phyloP scores from a whole-genome alignment of 192 early-diverging fungal species.

The Entomortierella lignicola region DNA sequence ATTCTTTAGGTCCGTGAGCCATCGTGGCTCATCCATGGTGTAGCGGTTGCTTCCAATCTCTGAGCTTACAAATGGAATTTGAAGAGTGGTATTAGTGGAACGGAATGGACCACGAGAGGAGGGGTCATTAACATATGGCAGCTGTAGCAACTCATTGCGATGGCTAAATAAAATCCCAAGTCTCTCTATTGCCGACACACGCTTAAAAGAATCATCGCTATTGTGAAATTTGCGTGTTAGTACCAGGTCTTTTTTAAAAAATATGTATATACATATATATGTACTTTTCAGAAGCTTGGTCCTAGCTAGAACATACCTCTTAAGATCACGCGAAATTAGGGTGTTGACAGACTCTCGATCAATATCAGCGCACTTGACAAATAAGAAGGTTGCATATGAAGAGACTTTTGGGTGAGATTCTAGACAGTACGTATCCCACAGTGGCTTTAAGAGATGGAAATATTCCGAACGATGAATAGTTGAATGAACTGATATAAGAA shows the following conservation, averaged over 20 bases:
- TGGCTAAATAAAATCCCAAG: conserved; percentile 59
- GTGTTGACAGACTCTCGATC: conserved; percentile 55
- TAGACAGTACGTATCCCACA: conserved; percentile 65
- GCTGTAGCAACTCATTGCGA: conserved; percentile 58
- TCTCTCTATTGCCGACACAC: conserved; percentile 56
- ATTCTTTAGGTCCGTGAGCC: conserved; percentile 61
- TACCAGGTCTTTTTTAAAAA: not conserved
- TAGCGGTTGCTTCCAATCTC: conserved; percentile 65
- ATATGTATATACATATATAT: too few species aligned
- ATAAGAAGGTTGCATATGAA: conserved; percentile 61
- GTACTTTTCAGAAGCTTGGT: not conserved
- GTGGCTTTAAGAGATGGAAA: conserved; percentile 35
- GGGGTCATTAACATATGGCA: conserved; percentile 60
- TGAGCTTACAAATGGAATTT: conserved; percentile 63
- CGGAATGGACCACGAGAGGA: conserved; percentile 62
- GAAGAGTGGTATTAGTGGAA: conserved; percentile 49
- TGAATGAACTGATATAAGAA: conserved; percentile 65
- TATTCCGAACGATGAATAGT: conserved; percentile 57
- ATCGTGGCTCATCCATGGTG: conserved; percentile 64
- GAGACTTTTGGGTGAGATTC: conserved; percentile 57
- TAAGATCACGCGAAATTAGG: conserved; percentile 58
- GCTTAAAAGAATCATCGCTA: conserved; percentile 51
- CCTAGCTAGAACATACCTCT: conserved; percentile 37
- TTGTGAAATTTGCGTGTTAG: not conserved
- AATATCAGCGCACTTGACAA: conserved; percentile 68